These are phyloP conservation scores for Micractinium conductrix DNA, from an alignment of 139 green algal genomes.

Conservation along the genomic window DNA sequence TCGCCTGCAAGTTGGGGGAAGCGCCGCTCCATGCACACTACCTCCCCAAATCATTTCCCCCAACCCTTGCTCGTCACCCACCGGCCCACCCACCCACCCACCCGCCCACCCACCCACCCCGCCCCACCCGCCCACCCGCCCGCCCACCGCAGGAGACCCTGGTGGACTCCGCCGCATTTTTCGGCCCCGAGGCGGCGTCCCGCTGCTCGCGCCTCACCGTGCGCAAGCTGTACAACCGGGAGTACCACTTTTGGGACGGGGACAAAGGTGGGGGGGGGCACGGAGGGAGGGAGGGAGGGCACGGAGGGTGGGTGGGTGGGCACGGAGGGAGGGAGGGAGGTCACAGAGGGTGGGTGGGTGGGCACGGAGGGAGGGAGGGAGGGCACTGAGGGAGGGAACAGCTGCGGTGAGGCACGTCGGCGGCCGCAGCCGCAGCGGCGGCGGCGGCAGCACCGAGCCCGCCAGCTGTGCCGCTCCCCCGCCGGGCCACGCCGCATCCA, in stretches of 20 bases:
- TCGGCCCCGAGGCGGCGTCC: not conserved
- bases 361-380: not conserved
- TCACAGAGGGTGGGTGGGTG: not conserved
- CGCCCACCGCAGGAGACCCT: conserved; percentile 3
- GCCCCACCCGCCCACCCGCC: not conserved
- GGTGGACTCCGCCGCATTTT: not conserved
- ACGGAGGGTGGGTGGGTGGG: not conserved
- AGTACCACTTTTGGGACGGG: conserved; percentile 16
- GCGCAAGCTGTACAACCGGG: conserved; percentile 28
- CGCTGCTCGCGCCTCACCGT: conserved; percentile 7
- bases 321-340: not conserved
- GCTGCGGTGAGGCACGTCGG: not conserved
- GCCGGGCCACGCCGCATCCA: too few species aligned
- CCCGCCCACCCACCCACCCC: not conserved
- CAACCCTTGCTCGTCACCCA: not conserved
- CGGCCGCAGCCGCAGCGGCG: too few species aligned
- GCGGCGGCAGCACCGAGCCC: too few species aligned
- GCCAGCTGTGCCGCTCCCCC: too few species aligned
- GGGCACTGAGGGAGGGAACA: not conserved
- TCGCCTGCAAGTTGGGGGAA: too few species aligned
- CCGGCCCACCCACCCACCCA: not conserved
- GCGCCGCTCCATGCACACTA: not conserved
- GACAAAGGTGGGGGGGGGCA: not conserved
- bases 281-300: not conserved
- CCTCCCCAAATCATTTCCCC: not conserved